Base-by-base conservation (phyloP, 1,284 basidiomycete species). In the Apiotrichum akiyoshidainum region DNA sequence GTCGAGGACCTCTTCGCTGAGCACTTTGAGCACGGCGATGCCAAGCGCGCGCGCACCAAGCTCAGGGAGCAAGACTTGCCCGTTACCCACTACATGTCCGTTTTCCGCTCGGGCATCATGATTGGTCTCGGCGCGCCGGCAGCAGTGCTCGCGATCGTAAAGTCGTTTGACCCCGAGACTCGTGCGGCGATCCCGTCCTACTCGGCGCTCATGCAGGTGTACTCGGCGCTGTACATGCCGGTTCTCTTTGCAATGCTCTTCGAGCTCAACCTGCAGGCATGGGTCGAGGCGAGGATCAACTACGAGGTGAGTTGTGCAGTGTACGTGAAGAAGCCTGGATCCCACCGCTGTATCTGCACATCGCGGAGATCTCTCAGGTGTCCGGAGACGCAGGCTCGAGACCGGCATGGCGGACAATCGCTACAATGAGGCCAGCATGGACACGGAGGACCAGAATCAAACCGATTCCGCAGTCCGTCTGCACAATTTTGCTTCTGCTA, bases 41-140 rank as follows among this genome's bases (percentile, higher is more conserved):
- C 81, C 66, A 97, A 95, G 78, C 84, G 82, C 60, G 93, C 95
- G 0, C 79, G 86, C 46, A 80, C 80, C 5, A 82, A 84, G 48
- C 82, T 98, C 34, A 84, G 91, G 19, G 81, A 83, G 3, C 82
- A 82, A 11, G 76, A 79, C 5, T 72, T 73, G 14, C 76, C 80
- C 14, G 85, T 83, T 60, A 88, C 84, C 66, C 89, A 94, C 67
- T 87, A 96, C 70, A 83, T 83, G 64, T 88, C 85, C 63, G 84
- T 85, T 0, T 89, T 91, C 73, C 80, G 88, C 61, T 84, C 88
- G 0, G 94, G 92, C 0, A 58, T 89, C 2, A 83, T 83, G 63
- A 72, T 97, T 12, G 95, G 95, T 2, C 74, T 92, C 5, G 87
- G 86, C 0, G 49, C 92, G 2, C 90, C 91, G n/a, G 86, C 89